Conservation (phyloP, 2,329 filamentous ascomycete species). For the Microcyclospora pomicola region DNA sequence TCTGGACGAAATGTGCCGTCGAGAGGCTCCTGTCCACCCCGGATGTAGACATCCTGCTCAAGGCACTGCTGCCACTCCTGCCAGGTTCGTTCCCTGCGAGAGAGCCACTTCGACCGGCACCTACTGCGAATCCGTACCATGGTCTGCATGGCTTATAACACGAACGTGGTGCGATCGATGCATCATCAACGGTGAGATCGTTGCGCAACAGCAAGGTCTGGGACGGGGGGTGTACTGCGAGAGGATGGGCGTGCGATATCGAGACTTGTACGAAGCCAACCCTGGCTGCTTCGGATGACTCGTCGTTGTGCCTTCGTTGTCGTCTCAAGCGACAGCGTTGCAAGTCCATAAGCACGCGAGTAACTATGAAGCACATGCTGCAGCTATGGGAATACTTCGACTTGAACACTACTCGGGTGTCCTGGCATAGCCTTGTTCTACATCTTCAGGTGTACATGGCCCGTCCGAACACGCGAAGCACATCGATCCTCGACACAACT, state of each 20-base stretch:
- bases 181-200: conserved; percentile 13
- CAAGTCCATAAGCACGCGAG: too few species aligned
- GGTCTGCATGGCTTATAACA: conserved; percentile 10
- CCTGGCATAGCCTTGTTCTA: too few species aligned
- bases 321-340: too few species aligned
- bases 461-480: too few species aligned
- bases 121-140: conserved; percentile 5
- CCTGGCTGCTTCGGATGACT: conserved; percentile 1
- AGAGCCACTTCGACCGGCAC: conserved; percentile 1
- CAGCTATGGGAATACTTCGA: too few species aligned
- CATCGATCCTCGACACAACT: too few species aligned
- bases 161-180: conserved; percentile 15
- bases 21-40: conserved; percentile 4
- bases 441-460: too few species aligned
- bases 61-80: conserved; percentile 10
- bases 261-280: conserved; percentile 10
- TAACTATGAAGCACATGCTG: too few species aligned
- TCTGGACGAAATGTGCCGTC: conserved; percentile 3
- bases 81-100: conserved; percentile 6
- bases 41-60: conserved; percentile 8
- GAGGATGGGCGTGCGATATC: conserved; percentile 10
- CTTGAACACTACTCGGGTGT: too few species aligned
- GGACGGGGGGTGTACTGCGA: conserved; percentile 11
- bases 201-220: conserved; percentile 12
- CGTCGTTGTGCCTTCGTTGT: too few species aligned